Evolutionary conservation across 1,284 basidiomycete genomes (phyloP).

Genomic region (Lentinula novae-zelandiae): DNA sequence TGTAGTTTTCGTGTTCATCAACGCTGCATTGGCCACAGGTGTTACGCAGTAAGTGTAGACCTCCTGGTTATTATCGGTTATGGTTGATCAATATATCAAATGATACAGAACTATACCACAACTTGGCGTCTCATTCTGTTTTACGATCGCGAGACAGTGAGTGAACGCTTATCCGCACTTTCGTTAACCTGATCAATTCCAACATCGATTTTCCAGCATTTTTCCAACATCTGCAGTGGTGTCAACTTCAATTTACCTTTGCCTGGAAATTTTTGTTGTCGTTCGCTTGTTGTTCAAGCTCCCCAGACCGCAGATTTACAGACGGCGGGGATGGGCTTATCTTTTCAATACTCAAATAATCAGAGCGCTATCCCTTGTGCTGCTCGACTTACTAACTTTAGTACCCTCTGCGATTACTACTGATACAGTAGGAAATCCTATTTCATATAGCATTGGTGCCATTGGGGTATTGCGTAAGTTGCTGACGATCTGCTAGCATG

Average conservation of each 20-base stretch:
- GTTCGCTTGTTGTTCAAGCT: slow-evolving; percentile 33
- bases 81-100: background rate
- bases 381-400: slow-evolving; percentile 43
- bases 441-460: slow-evolving; percentile 46
- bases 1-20: slow-evolving; percentile 40
- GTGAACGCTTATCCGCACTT: slow-evolving; percentile 11
- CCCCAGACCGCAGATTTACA: slow-evolving; percentile 21
- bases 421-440: slow-evolving; percentile 38
- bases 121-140: slow-evolving; percentile 28
- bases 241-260: slow-evolving; percentile 36
- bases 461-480: slow-evolving; percentile 40
- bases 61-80: background rate
- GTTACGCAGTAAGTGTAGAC: slow-evolving; percentile 25
- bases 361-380: slow-evolving; percentile 36
- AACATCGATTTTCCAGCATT: slow-evolving; percentile 28
- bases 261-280: slow-evolving; percentile 40
- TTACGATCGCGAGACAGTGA: slow-evolving; percentile 31
- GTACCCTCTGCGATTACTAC: slow-evolving; percentile 37
- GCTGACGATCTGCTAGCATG: background rate
- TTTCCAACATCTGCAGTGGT: slow-evolving; percentile 36
- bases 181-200: background rate
- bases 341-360: slow-evolving; percentile 29
- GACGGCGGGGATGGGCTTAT: slow-evolving; percentile 20
- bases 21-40: slow-evolving; percentile 40
- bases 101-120: slow-evolving; percentile 12